Evolutionary conservation across 208 protist genomes (phyloP), one percentile per base, ranked within the genome.

Genomic region (Tritrichomonas foetus): DNA sequence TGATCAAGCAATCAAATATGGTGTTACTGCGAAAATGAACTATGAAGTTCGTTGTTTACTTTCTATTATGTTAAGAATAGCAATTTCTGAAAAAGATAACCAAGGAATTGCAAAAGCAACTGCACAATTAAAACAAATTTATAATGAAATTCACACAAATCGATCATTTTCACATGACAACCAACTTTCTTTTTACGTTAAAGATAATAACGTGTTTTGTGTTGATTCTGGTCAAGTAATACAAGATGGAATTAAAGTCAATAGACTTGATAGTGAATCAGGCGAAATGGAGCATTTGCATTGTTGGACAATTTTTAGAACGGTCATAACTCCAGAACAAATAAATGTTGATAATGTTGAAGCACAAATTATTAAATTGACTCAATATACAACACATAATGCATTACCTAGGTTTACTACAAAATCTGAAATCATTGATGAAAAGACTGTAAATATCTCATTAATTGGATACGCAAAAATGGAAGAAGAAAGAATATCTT

Each of bases 41-140:
- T 89, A 89, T 57, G 25, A 44, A 2, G 8, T 57, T 5, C 44
- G 78, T 9, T 89, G 78, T 20, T 8, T 89, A 20, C 25, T n/a
- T 44, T 89, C 78, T 33, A 53, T 89, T 39, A 20, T 53, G 39
- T 39, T 89, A 14, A 89, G 78, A 89, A 89, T 89, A n/a, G 44
- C 25, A 39, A 27, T 49, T 3, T 33, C 41, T 33, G 44, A 44
- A 53, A 57, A 53, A n/a, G 16, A 89, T 36, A 33, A 13, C 20
- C 27, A 57, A 8, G 47, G 39, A 20, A 3, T 89, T 0, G 33
- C 78, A 39, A 25, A 53, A 61, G 57, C 36, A 13, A 47, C 41
- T 14, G 39, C 41, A 33, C 39, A 20, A 89, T 53, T 89, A 8
- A 16, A 25, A 27, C n/a, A 50, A 53, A 9, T 53, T 39, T 50